These are phyloP conservation scores for Russula foetens DNA, from an alignment of 768 basidiomycete genomes.

Conservation along the genomic window DNA sequence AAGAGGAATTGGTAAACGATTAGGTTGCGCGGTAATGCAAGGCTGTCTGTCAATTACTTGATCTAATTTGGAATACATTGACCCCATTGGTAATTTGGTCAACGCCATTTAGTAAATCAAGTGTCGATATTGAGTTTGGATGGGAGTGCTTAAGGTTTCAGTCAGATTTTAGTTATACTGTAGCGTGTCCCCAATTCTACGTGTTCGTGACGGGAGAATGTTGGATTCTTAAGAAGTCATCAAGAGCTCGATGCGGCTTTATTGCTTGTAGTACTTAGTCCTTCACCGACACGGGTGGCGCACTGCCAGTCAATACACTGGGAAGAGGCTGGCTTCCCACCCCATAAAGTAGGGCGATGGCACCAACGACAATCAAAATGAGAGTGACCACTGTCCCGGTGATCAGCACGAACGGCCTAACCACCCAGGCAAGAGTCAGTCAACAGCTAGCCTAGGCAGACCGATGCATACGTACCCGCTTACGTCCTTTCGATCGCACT, in stretches of 20 bases:
- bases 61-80: neutral
- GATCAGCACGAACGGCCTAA: slow-evolving; percentile 68
- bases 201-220: neutral
- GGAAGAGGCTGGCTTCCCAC: slow-evolving; percentile 60
- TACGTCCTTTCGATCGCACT: slow-evolving; percentile 71
- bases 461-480: slow-evolving; percentile 55
- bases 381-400: slow-evolving; percentile 59
- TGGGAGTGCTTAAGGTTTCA: neutral
- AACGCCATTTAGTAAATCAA: neutral
- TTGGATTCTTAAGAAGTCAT: neutral
- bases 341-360: slow-evolving; percentile 54
- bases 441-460: neutral
- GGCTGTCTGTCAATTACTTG: neutral
- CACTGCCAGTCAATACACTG: slow-evolving; percentile 62
- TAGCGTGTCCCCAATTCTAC: neutral
- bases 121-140: neutral
- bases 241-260: neutral
- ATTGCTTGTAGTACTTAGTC: slow-evolving; percentile 5
- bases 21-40: neutral
- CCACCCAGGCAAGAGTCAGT: neutral
- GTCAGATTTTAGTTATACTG: neutral
- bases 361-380: slow-evolving; percentile 56
- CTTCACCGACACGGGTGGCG: slow-evolving; percentile 22
- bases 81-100: neutral
- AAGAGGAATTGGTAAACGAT: neutral